Evolutionary conservation across 495 filamentous ascomycete genomes (phyloP), one percentile per base, ranked within the genome.

Genomic region (Cryomyces minteri): DNA sequence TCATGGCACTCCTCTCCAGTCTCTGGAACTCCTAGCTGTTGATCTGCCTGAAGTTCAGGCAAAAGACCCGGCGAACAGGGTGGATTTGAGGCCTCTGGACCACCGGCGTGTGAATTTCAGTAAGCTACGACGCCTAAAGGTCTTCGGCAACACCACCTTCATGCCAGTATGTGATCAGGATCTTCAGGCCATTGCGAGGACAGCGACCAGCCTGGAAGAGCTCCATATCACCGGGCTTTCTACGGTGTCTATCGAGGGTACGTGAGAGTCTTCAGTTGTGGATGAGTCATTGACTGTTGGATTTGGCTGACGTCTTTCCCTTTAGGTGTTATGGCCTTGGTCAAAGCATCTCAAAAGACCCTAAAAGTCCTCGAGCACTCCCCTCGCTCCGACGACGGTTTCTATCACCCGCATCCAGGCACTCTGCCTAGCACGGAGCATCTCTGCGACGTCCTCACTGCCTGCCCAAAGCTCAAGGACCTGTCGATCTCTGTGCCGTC

Each of bases 331-430:
- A 58, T 69, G 39, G 63, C 71, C 28, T 49, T 74, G 18, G 61
- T 70, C 40, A 58, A 62, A 31, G 59, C 71, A 8, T 72, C 70
- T 1, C 50, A 54, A 8, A 44, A 54, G 4, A 68, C 71, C 1
- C 56, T 73, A 30, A 62, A 63, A 29, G 62, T 71, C 34, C 56
- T 74, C n/a, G 69, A 73, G 48, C 67, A 71, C 48, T 66, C 65
- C 18, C 70, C 70, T 14, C 62, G 69, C 1, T 63, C 67, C 0
- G 57, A 62, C 39, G 63, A 65, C 43, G 69, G 68, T 34, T 71
- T 71, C 54, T 61, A 62, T 47, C 67, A 70, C 47, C 63, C 63
- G 28, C 55, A 64, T 48, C 61, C 60, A 0, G 61, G 60, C 31
- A 57, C 56, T 36, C 54, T 58, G 6, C 43, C n/a, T 25, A 54